Evolutionary conservation across 345 rosid genomes (phyloP), one percentile per base, ranked within the genome.

Genomic region (Eucalyptus fibrosa): DNA sequence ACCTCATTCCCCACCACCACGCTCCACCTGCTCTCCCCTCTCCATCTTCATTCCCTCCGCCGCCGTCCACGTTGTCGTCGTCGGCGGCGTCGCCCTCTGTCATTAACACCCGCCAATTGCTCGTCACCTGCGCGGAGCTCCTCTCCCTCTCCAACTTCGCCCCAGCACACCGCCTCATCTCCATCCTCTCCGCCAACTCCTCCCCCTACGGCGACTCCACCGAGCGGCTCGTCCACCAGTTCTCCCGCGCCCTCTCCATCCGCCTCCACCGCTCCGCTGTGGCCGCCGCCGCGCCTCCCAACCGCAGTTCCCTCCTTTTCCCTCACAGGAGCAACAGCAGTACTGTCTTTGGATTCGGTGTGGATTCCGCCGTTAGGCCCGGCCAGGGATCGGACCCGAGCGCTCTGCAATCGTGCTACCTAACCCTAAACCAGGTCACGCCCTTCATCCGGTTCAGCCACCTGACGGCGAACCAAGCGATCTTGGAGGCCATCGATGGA

Each of bases 391-490:
- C 86, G 50, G 91, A 87, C 42, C 89, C 67, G 50, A 53, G 89
- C 44, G 45, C 42, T 55, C 91, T 94, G 67, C 96, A 96, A 69
- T 94, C 99, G 34, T 97, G 96, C 92, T 98, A 97, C 92, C 93
- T 98, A 53, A 94, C 98, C 47, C 91, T 98, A 26, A 98, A 98
- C 90, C 99, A 96, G 88, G 92, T 98, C 86, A 97, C 98, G 10
- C 99, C 99, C 9, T 98, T 95, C 92, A 92, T 97, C 49, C 90
- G 99, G 60, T 98, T 98, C 89, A 92, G 97, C 87, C 99, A 98
- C 92, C 93, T 98, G 55, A 97, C 99, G 24, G 99, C 99, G 6
- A 98, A 97, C 86, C 99, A 98, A 85, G 99, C 98, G 30, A 98
- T 98, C 34, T 91, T 98, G 21, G 99, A 98, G 88, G 97, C 97